Percentiles rank a stretch among this genome's conserved stretches.
These are phyloP conservation scores for Puccinia horiana DNA, from an alignment of 1,284 basidiomycete species.

Conservation along the genomic window DNA sequence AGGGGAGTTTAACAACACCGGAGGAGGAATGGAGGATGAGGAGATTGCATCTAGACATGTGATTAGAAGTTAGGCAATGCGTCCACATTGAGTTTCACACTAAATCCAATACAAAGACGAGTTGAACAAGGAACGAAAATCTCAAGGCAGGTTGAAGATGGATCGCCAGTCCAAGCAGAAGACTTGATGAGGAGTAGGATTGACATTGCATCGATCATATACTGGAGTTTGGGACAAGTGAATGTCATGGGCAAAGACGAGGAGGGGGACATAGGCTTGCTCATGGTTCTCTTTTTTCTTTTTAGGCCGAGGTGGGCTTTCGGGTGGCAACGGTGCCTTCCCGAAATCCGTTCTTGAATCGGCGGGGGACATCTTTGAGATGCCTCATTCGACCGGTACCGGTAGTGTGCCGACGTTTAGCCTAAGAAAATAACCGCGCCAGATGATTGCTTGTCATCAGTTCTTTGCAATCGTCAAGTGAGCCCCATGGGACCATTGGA, in stretches of 20 bases:
- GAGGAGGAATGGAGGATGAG: not conserved
- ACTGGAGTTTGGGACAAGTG: not conserved
- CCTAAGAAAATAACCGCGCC: not conserved
- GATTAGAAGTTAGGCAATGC: not conserved
- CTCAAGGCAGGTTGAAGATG: not conserved
- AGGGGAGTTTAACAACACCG: no score
- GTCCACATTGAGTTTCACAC: not conserved
- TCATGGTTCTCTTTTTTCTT: not conserved
- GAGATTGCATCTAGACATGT: not conserved
- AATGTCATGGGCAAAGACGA: not conserved
- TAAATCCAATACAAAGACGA: not conserved
- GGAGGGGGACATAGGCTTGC: not conserved
- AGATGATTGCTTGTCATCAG: not conserved
- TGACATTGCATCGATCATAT: constrained; percentile 11
- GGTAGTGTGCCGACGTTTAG: constrained; percentile 59
- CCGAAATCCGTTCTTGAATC: constrained; percentile 95
- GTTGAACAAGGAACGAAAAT: not conserved
- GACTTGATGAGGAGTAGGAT: not conserved
- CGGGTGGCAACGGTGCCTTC: constrained; percentile 45
- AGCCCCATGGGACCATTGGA: not conserved
- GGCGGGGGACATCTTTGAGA: constrained; percentile 82
- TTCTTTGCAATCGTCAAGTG: not conserved
- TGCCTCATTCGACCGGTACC: constrained; percentile 95
- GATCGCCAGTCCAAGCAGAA: not conserved
- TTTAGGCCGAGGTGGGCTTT: constrained; percentile 25